These are phyloP conservation scores for Allomyces javanicus DNA, from an alignment of 192 early-diverging fungal genomes.

Conservation along the genomic window DNA sequence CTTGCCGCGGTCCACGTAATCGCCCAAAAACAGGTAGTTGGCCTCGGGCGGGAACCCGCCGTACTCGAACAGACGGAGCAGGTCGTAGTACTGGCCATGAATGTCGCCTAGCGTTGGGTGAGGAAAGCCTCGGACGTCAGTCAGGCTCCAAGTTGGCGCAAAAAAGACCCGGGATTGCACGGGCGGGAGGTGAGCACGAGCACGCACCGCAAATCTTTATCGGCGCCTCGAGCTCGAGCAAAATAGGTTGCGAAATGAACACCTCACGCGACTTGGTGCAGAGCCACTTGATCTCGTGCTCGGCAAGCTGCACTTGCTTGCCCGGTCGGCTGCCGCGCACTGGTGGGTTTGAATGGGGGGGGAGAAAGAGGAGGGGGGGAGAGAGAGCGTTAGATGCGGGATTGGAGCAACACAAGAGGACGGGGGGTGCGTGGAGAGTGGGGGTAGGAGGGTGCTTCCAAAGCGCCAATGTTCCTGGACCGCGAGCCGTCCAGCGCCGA, in stretches of 20 bases:
- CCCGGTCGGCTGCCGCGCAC: conserved; percentile 88
- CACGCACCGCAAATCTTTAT: conserved; percentile 83
- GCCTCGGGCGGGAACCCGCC: conserved; percentile 89
- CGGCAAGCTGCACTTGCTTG: conserved; percentile 85
- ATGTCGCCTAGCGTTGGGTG: conserved; percentile 33
- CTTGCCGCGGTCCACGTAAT: conserved; percentile 96
- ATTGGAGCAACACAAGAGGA: too few relatives aligned
- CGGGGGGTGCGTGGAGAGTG: neutral
- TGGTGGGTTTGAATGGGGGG: conserved; percentile 12
- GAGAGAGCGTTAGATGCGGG: neutral
- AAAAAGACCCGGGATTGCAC: neutral
- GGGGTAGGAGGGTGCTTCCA: neutral
- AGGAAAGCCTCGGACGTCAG: neutral
- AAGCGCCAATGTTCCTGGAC: conserved; percentile 3
- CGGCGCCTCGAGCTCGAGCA: conserved; percentile 81
- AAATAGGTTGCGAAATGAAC: conserved; percentile 80
- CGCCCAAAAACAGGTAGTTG: conserved; percentile 92
- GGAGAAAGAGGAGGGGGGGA: conserved; percentile 3
- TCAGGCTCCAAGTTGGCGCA: conserved; percentile 2
- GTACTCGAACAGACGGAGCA: conserved; percentile 85
- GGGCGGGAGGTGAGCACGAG: neutral
- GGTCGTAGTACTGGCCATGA: conserved; percentile 95
- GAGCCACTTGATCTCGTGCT: conserved; percentile 85
- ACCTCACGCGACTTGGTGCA: conserved; percentile 87
- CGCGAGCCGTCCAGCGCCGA: neutral